These are phyloP conservation scores for Biscutella auriculata DNA, from an alignment of 441 rosid genomes.

Conservation along the genomic window DNA sequence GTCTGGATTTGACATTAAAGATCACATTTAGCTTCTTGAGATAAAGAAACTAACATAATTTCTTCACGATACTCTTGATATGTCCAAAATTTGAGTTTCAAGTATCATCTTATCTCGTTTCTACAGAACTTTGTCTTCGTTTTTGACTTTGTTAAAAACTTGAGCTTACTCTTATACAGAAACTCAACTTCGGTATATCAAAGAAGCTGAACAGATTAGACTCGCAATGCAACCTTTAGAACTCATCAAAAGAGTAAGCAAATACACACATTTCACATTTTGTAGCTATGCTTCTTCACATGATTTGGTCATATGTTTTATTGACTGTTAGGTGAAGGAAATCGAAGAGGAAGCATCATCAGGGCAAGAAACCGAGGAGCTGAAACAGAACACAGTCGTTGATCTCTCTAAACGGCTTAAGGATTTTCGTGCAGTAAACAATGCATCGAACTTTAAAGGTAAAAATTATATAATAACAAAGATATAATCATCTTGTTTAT, in stretches of 20 bases:
- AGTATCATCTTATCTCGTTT: too few species aligned
- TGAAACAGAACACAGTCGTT: slow-evolving; percentile 39
- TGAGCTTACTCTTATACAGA: slow-evolving; percentile 3
- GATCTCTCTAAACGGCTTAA: slow-evolving; percentile 79
- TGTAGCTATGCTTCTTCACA: neutral
- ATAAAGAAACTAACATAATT: too few species aligned
- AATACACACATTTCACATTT: neutral
- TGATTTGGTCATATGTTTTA: neutral
- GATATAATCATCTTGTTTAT: neutral
- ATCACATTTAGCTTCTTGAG: too few species aligned
- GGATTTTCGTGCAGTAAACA: slow-evolving; percentile 45
- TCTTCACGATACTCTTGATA: too few species aligned
- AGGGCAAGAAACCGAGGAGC: slow-evolving; percentile 33
- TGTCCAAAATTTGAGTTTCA: too few species aligned
- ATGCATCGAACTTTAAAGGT: slow-evolving; percentile 73
- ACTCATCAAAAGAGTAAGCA: slow-evolving; percentile 61
- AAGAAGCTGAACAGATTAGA: slow-evolving; percentile 67
- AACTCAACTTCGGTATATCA: slow-evolving; percentile 47
- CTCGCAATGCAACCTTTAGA: slow-evolving; percentile 75
- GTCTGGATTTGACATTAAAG: neutral
- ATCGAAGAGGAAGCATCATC: slow-evolving; percentile 57
- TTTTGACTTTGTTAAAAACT: neutral
- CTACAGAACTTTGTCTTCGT: neutral
- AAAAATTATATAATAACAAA: neutral
- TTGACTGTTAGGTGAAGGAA: slow-evolving; percentile 54